Conservation (phyloP, 352 stramenopile species). For the Globisporangium ultimum region DNA sequence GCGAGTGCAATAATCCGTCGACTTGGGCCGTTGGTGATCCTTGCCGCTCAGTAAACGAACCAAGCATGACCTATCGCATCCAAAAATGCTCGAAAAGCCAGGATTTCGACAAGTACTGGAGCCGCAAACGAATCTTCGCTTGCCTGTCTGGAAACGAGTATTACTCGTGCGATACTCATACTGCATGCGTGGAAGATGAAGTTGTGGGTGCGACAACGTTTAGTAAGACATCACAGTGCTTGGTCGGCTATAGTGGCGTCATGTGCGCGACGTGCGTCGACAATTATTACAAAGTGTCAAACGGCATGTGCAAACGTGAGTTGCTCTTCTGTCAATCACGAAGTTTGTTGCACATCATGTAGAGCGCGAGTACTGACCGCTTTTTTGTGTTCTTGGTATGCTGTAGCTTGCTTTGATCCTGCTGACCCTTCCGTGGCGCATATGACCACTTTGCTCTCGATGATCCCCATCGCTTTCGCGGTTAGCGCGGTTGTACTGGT, state of each 20-base stretch:
- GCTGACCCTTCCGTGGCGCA: constrained; percentile 31
- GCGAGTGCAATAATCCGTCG: constrained; percentile 32
- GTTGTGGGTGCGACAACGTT: constrained; percentile 10
- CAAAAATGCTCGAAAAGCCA: constrained; percentile 32
- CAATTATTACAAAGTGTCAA: constrained; percentile 58
- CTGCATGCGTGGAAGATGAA: constrained; percentile 22
- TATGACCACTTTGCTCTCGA: constrained; percentile 33
- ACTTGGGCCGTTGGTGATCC: constrained; percentile 46
- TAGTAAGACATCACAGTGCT: constrained; percentile 32
- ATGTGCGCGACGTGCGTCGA: constrained; percentile 44
- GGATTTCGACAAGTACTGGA: constrained; percentile 53
- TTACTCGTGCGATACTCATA: constrained; percentile 45
- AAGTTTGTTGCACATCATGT: too few species aligned
- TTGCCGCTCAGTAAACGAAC: constrained; percentile 30
- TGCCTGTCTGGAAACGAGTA: constrained; percentile 59
- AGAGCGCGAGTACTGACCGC: too few species aligned
- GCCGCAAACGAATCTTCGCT: constrained; percentile 50
- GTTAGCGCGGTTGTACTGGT: constrained; percentile 32
- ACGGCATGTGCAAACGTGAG: constrained; percentile 53
- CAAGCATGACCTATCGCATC: constrained; percentile 33
- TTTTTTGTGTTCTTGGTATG: not conserved
- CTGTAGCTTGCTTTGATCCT: constrained; percentile 34
- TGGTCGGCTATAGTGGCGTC: constrained; percentile 41
- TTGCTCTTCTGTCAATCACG: constrained; percentile 7
- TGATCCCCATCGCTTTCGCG: constrained; percentile 34